These are phyloP conservation scores for Venturia aucupariae DNA, from an alignment of 2,329 filamentous ascomycete species.

Conservation along the genomic window DNA sequence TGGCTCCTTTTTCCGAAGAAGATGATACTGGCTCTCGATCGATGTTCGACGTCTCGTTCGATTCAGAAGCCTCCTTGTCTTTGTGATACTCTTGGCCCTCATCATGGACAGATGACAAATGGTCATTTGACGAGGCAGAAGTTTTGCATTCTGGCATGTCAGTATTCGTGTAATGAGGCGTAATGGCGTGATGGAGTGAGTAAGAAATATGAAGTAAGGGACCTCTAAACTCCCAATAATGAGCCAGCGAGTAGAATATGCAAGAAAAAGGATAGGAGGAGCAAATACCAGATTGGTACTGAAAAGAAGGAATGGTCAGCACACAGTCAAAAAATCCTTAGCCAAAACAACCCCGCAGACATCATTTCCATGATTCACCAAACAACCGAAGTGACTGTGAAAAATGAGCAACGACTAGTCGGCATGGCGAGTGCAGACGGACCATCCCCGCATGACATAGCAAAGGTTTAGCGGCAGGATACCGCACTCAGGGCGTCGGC, in stretches of 20 bases:
- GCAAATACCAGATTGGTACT: neutral
- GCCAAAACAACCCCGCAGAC: neutral
- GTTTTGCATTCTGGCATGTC: neutral
- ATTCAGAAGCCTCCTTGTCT: neutral
- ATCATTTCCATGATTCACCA: neutral
- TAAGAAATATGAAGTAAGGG: neutral
- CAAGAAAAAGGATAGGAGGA: too few species aligned
- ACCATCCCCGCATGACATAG: constrained; percentile 3
- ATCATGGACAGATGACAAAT: constrained; percentile 1
- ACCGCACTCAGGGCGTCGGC: neutral
- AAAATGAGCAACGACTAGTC: neutral
- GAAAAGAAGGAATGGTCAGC: neutral
- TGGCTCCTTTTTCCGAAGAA: neutral
- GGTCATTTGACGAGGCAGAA: neutral
- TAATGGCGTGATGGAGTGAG: neutral
- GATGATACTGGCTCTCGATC: neutral
- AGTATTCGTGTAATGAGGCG: neutral
- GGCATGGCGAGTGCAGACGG: neutral
- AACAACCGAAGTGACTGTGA: neutral
- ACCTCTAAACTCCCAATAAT: neutral
- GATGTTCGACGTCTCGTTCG: neutral
- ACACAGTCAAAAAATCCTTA: neutral
- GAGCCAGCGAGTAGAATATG: neutral
- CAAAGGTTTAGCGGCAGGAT: neutral
- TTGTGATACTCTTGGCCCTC: neutral